Evolutionary conservation across 2,329 filamentous ascomycete species (phyloP), one percentile per base, ranked within the genome.

Genomic region (Arthroderma sp.): DNA sequence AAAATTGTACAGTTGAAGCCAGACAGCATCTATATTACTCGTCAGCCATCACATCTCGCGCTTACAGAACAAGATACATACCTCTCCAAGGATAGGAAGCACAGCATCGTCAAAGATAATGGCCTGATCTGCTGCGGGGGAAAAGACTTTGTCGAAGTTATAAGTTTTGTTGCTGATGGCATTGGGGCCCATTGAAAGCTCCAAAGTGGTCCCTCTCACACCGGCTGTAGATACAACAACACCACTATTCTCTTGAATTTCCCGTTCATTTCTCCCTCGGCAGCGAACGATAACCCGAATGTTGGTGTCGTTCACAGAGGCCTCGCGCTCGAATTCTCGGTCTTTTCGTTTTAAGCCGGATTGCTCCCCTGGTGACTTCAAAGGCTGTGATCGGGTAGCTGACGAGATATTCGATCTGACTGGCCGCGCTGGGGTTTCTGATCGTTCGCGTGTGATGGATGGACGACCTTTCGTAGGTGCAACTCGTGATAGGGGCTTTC

Each of bases 1-100:
- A 98, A 98, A 48, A 98, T 94, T 4, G 91, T 98, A 67, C 91
- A 98, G 63, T 98, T 98, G 68, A 86, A 96, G 43, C 91, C 91
- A 27, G 80, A 76, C 36, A 98, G 75, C 73, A 96, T 94, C 86
- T 94, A 54, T 2, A 29, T 34, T 6, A 22, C 15, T 22, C 15
- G 15, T 22, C 3, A 22, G 8, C 8, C 47, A 50, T 57, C 46
- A 52, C 15, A 22, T 22, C 15, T 22, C 2, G 15, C 15, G 15
- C 15, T 1, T 22, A 22, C 15, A 22, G 15, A 39, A 27, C n/a
- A 4, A 28, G 38, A 57, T 28, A 11, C 73, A 53, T 63, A 93
- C 87, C 75, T 98, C 88, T 54, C 94, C 86, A 31, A 98, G 60
- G 46, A 98, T 89, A 0, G 93, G 93, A 52, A 82, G 80, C 10